Percentiles rank a stretch among this genome's conserved stretches.
These are phyloP conservation scores for Neoarthrinium moseri DNA, from an alignment of 2,329 filamentous ascomycete species.

Conservation along the genomic window DNA sequence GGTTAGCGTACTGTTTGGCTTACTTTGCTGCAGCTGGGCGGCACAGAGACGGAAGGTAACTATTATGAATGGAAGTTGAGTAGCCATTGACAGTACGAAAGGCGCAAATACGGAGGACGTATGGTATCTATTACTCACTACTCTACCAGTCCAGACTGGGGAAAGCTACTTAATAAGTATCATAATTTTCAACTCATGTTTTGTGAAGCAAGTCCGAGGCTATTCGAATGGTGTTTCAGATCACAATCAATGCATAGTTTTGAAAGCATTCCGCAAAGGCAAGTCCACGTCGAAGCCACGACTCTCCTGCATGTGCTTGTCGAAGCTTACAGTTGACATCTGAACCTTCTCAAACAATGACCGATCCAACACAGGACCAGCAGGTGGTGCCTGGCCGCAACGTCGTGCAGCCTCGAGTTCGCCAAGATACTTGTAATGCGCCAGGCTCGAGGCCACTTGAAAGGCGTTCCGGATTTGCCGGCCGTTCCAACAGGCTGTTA, in stretches of 20 bases:
- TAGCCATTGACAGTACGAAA: too few species aligned
- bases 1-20: too few species aligned
- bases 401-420: slow-evolving; percentile 27
- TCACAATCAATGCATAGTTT: slow-evolving; percentile 8
- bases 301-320: slow-evolving; percentile 39
- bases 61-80: too few species aligned
- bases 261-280: slow-evolving; percentile 31
- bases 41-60: too few species aligned
- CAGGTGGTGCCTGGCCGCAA: slow-evolving; percentile 31
- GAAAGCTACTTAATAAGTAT: too few species aligned
- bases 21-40: too few species aligned
- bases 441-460: slow-evolving; percentile 33
- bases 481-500: slow-evolving; percentile 29
- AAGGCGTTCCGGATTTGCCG: slow-evolving; percentile 34
- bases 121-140: too few species aligned
- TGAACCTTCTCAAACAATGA: slow-evolving; percentile 39
- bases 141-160: too few species aligned
- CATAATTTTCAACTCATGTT: too few species aligned
- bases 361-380: slow-evolving; percentile 34
- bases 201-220: too few species aligned
- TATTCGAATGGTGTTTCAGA: too few species aligned
- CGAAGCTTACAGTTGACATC: slow-evolving; percentile 41
- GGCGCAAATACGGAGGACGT: too few species aligned
- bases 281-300: slow-evolving; percentile 32
- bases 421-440: slow-evolving; percentile 33